Evolutionary conservation across 495 filamentous ascomycete genomes (phyloP), one percentile per base, ranked within the genome.

Genomic region (Annulohypoxylon bovei): DNA sequence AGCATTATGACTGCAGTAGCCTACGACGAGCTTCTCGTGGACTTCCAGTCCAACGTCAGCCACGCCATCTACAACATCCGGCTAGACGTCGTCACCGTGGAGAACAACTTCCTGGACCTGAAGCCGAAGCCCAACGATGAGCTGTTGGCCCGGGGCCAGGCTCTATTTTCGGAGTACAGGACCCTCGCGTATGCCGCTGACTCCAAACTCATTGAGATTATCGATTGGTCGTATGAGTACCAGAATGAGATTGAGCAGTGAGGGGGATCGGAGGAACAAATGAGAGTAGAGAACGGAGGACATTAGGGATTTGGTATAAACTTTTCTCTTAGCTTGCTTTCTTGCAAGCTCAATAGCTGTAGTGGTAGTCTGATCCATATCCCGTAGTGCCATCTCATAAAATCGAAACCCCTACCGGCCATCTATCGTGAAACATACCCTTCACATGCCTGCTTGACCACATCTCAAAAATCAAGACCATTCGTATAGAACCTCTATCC

Each of bases 31-130:
- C n/a, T n/a, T n/a, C n/a, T n/a, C n/a, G n/a, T n/a, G n/a, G n/a
- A n/a, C n/a, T n/a, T 40, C 8, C 44, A 57, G 33, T 57, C 53
- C 33, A 57, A 57, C 53, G 53, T 57, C 7, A 58, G 55, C 55
- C 37, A 58, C 55, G 44, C 12, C 5, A 44, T 44, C 23, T 30
- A 27, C 4, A 11, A 39, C 33, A 57, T 39, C 35, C 4, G 39
- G 18, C 53, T 40, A 18, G 35, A 57, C 53, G 35, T 33, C 16
- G n/a, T n/a, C n/a, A n/a, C n/a, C n/a, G n/a, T n/a, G n/a, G n/a
- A n/a, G n/a, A n/a, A n/a, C n/a, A n/a, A n/a, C n/a, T 14, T 57
- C 16, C 4, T 9, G 1, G 53, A 40, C 0, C 28, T 58, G 37
- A 22, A n/a, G 28, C 54, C 54, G 6, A 0, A 14, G 37, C 37